These are phyloP conservation scores for Tuctoria greenei DNA, from an alignment of 176 grass and related monocot genomes.

Conservation along the genomic window DNA sequence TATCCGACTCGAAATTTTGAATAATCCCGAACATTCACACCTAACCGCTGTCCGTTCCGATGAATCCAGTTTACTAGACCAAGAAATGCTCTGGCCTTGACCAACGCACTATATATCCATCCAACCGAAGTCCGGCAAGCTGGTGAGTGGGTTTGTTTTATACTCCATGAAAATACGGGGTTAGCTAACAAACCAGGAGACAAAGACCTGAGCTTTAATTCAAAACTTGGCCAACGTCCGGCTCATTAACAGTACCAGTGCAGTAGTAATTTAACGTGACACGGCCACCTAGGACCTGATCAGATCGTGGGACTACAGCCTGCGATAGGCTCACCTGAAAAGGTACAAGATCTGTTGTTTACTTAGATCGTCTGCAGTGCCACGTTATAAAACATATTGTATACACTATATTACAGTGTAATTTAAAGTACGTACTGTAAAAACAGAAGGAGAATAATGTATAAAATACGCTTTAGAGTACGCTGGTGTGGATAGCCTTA, in stretches of 20 bases:
- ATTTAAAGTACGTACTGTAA: too few species aligned
- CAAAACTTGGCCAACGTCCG: not conserved
- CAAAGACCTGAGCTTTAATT: not conserved
- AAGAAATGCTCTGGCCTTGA: not conserved
- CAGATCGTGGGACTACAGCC: not conserved
- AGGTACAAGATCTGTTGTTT: too few species aligned
- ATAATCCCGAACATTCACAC: too few species aligned
- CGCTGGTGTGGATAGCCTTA: too few species aligned
- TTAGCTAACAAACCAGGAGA: not conserved
- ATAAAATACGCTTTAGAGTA: too few species aligned
- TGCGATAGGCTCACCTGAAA: too few species aligned
- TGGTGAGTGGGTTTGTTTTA: not conserved
- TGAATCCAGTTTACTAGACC: not conserved
- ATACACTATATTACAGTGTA: too few species aligned
- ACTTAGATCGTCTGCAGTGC: too few species aligned
- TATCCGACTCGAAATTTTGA: too few species aligned
- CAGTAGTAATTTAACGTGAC: not conserved
- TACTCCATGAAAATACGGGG: not conserved
- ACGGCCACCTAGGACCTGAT: not conserved
- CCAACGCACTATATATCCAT: constrained; percentile 4
- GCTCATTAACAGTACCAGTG: not conserved
- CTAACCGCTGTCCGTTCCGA: not conserved
- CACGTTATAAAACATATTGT: too few species aligned
- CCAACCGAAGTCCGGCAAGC: not conserved
- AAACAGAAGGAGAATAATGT: too few species aligned